Evolutionary conservation across 129 eudicot species (phyloP).

Genomic region (Flaveria ramosissima): DNA sequence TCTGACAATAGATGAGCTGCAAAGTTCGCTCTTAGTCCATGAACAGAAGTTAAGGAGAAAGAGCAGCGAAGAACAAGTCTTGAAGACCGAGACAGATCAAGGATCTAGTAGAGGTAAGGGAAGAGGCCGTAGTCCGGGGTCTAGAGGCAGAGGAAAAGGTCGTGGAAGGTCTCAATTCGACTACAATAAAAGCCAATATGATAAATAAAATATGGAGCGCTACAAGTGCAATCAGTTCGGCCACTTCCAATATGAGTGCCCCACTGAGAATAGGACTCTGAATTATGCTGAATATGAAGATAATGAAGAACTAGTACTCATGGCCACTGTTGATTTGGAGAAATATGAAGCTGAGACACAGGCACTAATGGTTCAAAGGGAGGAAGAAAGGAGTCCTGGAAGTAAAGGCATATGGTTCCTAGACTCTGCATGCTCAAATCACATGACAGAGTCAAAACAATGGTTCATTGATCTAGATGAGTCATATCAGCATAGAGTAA

Average conservation of each 20-base stretch:
- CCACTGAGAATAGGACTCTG: not conserved
- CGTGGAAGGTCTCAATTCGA: not conserved
- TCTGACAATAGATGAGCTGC: not conserved
- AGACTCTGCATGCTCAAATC: not conserved
- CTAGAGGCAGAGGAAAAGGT: constrained; percentile 25
- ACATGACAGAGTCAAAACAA: not conserved
- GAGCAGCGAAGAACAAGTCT: not conserved
- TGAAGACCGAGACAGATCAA: not conserved
- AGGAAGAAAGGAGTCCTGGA: not conserved
- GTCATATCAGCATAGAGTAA: not conserved
- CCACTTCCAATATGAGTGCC: constrained; percentile 15
- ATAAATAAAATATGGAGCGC: not conserved
- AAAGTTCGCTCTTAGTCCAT: too few relatives aligned
- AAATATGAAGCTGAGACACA: not conserved
- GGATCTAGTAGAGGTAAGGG: not conserved
- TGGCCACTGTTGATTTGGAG: not conserved
- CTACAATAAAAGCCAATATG: too few relatives aligned
- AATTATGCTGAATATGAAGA: not conserved
- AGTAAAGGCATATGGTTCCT: too few relatives aligned
- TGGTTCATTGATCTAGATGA: not conserved
- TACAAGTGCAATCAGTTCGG: constrained; percentile 18
- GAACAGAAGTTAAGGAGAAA: too few relatives aligned
- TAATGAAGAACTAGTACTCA: not conserved
- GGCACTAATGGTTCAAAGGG: not conserved
- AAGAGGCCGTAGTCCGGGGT: not conserved